Conservation (phyloP, 169 alveolate species). For the Babesia microti region DNA sequence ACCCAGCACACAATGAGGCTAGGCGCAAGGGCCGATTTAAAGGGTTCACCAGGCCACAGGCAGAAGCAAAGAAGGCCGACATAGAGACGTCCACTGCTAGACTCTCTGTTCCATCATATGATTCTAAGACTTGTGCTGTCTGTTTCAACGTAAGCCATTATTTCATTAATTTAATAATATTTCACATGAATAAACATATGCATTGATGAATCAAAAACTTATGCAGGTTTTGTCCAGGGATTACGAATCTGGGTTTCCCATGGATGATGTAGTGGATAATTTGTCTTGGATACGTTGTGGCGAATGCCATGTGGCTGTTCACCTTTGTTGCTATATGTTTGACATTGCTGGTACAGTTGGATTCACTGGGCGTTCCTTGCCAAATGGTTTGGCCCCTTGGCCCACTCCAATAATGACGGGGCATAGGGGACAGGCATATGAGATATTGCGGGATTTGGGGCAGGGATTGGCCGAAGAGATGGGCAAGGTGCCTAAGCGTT, state of each 20-base stretch:
- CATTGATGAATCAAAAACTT: background rate
- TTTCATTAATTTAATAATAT: background rate
- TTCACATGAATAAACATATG: slow-evolving; percentile 8
- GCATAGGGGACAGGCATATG: slow-evolving; percentile 5
- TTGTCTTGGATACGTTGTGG: slow-evolving; percentile 1
- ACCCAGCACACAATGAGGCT: background rate
- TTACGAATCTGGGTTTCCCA: background rate
- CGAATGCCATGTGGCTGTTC: slow-evolving; percentile 6
- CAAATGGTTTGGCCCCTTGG: background rate
- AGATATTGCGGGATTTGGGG: slow-evolving; percentile 7
- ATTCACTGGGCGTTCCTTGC: background rate
- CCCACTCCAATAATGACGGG: background rate
- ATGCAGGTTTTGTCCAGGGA: slow-evolving; percentile 5
- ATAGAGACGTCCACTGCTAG: background rate
- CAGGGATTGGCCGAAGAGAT: no score
- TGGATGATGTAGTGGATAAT: background rate
- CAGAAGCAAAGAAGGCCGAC: background rate
- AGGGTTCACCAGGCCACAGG: background rate
- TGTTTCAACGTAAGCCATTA: background rate
- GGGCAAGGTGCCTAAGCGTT: no score
- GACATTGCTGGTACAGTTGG: background rate
- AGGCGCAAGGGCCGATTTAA: background rate
- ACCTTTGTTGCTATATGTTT: slow-evolving; percentile 17
- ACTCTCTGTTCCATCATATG: background rate
- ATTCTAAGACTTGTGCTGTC: background rate